phyloP scores from a whole-genome alignment of 352 stramenopile species.

The Phytophthora pinifolia region DNA sequence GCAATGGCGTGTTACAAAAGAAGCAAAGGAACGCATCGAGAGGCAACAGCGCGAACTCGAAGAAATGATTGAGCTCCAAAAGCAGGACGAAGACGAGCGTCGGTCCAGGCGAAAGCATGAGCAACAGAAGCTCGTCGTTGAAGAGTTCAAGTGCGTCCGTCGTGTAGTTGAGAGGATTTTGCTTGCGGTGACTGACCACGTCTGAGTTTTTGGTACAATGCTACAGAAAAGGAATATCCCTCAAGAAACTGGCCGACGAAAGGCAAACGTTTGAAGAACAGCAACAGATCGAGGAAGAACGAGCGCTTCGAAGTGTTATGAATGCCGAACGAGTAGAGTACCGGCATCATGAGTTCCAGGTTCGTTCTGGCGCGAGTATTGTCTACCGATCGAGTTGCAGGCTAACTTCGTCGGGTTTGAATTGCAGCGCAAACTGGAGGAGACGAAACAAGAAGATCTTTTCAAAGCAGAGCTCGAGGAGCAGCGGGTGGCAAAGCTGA shows the following conservation, averaged over 20 bases:
- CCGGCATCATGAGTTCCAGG: constrained; percentile 58
- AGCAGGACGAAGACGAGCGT: constrained; percentile 38
- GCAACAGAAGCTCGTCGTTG: constrained; percentile 48
- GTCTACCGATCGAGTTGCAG: neutral
- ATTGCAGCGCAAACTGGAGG: constrained; percentile 53
- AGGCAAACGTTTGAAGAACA: constrained; percentile 37
- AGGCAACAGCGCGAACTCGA: constrained; percentile 60
- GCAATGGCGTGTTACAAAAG: constrained; percentile 52
- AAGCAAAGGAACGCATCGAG: constrained; percentile 58
- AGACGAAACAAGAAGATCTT: constrained; percentile 37
- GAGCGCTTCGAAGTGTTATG: constrained; percentile 31
- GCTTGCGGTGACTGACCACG: neutral
- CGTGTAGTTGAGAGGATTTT: neutral
- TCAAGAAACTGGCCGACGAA: constrained; percentile 51
- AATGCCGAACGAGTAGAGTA: constrained; percentile 74
- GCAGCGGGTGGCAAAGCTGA: constrained; percentile 44
- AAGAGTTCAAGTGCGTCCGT: constrained; percentile 53
- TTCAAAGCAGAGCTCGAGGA: constrained; percentile 31
- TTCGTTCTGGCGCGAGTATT: constrained; percentile 14
- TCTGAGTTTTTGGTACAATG: neutral
- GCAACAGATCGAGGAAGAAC: constrained; percentile 36
- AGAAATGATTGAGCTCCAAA: constrained; percentile 36
- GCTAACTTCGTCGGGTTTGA: too few relatives aligned
- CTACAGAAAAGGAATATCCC: constrained; percentile 37
- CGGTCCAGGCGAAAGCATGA: constrained; percentile 48